These are phyloP conservation scores for Rhodomyrtus tomentosa DNA, from an alignment of 345 rosid genomes.

Conservation along the genomic window DNA sequence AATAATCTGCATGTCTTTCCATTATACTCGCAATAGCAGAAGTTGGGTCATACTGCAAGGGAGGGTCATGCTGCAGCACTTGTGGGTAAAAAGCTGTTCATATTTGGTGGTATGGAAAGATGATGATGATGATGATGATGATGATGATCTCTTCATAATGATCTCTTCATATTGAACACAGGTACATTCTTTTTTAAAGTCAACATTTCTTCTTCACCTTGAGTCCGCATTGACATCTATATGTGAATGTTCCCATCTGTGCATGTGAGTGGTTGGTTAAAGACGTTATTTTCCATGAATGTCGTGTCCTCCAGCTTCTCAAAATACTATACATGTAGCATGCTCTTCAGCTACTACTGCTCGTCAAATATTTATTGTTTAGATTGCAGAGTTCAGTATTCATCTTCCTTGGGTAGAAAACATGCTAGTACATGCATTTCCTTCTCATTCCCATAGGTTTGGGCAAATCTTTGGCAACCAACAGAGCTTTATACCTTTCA, in stretches of 20 bases:
- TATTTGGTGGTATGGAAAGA: conserved; percentile 92
- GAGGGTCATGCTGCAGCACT: conserved; percentile 90
- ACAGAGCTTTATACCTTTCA: no score
- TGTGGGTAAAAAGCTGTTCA: conserved; percentile 68
- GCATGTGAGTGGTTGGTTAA: no score
- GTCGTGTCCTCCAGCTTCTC: neutral
- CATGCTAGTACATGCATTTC: no score
- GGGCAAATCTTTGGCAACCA: no score
- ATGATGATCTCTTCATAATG: conserved; percentile 69
- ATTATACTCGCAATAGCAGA: neutral
- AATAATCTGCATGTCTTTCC: neutral
- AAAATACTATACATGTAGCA: neutral
- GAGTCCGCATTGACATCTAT: neutral
- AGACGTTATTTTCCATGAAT: neutral
- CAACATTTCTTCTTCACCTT: conserved; percentile 1
- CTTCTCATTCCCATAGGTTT: neutral
- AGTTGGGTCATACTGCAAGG: conserved; percentile 33
- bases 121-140: conserved; percentile 37
- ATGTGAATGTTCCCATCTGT: no score
- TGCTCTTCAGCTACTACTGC: neutral
- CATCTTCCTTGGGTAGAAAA: no score
- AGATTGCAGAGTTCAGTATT: no score
- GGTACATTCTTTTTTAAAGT: conserved; percentile 21
- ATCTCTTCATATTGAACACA: conserved; percentile 76
- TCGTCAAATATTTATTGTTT: neutral